Conservation (phyloP, 768 basidiomycete species). For the Leccinum imitatum region DNA sequence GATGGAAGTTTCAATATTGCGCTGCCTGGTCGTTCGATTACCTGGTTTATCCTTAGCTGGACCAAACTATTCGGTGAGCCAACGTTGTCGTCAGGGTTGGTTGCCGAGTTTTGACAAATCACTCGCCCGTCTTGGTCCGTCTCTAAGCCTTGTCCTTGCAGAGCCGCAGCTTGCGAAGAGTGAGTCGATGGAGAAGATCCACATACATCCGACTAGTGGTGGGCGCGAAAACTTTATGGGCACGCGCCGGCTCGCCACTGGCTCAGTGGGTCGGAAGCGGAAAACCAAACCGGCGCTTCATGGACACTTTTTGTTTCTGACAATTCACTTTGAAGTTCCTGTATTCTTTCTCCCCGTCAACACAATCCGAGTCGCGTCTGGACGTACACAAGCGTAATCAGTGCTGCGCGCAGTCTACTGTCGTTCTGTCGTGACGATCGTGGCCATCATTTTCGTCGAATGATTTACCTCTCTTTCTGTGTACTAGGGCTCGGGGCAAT, state of each 20-base stretch:
- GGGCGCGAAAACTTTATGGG: slow-evolving; percentile 12
- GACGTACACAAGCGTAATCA: not conserved
- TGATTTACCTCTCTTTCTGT: not conserved
- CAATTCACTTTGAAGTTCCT: slow-evolving; percentile 1
- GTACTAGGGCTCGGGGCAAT: not conserved
- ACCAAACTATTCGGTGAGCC: slow-evolving; percentile 17
- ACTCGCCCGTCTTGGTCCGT: slow-evolving; percentile 7
- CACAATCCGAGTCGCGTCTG: not conserved
- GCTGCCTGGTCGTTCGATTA: slow-evolving; percentile 21
- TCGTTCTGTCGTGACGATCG: not conserved
- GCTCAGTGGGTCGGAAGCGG: slow-evolving; percentile 18
- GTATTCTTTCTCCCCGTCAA: slow-evolving; percentile 5
- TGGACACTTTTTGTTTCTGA: slow-evolving; percentile 12
- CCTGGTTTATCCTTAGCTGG: slow-evolving; percentile 21
- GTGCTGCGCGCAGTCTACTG: not conserved
- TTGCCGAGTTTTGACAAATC: slow-evolving; percentile 3
- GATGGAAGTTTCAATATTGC: slow-evolving; percentile 14
- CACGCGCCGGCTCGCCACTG: slow-evolving; percentile 6
- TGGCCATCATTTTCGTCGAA: not conserved
- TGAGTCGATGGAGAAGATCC: slow-evolving; percentile 8
- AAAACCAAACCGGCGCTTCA: slow-evolving; percentile 12
- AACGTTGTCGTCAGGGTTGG: slow-evolving; percentile 9
- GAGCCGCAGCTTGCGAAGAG: slow-evolving; percentile 4
- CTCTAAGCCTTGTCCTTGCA: slow-evolving; percentile 4
- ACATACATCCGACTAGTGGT: slow-evolving; percentile 11